Evolutionary conservation across 2,329 filamentous ascomycete genomes (phyloP).

Genomic region (Calonectria ilicicola): DNA sequence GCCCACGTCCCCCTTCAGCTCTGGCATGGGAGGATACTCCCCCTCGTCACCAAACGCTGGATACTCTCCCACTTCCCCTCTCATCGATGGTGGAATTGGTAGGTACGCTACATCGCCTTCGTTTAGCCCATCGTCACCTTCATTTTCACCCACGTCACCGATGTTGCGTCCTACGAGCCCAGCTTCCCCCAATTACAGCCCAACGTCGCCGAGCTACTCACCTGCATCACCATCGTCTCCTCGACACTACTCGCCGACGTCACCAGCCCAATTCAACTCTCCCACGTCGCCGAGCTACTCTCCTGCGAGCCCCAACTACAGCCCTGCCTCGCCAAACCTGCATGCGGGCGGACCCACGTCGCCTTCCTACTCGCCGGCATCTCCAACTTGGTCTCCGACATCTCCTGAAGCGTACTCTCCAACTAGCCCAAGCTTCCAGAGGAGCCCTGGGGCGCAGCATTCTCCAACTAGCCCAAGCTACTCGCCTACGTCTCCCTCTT

Average conservation of each 20-base stretch:
- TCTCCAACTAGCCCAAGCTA: slow-evolving; percentile 79
- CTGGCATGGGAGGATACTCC: slow-evolving; percentile 73
- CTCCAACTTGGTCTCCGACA: slow-evolving; percentile 83
- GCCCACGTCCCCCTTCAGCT: slow-evolving; percentile 72
- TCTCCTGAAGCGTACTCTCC: slow-evolving; percentile 75
- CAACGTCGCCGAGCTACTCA: slow-evolving; percentile 74
- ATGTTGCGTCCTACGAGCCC: slow-evolving; percentile 67
- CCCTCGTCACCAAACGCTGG: slow-evolving; percentile 79
- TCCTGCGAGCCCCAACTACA: slow-evolving; percentile 78
- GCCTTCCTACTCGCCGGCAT: slow-evolving; percentile 76
- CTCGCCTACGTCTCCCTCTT: slow-evolving; percentile 70
- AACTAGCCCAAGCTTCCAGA: slow-evolving; percentile 71
- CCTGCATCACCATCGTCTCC: slow-evolving; percentile 70
- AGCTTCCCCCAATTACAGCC: slow-evolving; percentile 72
- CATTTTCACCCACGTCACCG: slow-evolving; percentile 73
- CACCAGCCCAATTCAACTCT: slow-evolving; percentile 79
- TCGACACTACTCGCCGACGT: slow-evolving; percentile 75
- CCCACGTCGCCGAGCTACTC: slow-evolving; percentile 81
- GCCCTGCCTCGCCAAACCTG: slow-evolving; percentile 73
- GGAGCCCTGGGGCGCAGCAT: slow-evolving; percentile 64
- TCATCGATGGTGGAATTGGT: slow-evolving; percentile 65
- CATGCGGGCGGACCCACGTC: slow-evolving; percentile 60
- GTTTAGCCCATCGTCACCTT: slow-evolving; percentile 73
- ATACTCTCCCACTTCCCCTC: slow-evolving; percentile 83
- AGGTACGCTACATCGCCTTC: slow-evolving; percentile 70